These are phyloP conservation scores for Pythium aquatile DNA, from an alignment of 352 stramenopile genomes.

Conservation along the genomic window DNA sequence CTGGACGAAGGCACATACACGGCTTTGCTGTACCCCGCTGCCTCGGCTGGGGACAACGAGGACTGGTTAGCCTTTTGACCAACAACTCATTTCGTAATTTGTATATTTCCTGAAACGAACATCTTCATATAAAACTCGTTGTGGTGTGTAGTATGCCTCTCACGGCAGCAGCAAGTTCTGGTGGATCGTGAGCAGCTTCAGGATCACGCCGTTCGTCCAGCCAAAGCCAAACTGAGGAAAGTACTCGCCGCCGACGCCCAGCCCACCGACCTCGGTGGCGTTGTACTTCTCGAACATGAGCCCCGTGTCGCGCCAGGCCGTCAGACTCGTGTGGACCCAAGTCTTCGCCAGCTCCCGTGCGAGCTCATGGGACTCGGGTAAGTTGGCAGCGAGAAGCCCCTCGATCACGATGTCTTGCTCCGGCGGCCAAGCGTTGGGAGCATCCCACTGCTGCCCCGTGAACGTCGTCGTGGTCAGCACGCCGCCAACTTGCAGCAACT, in stretches of 20 bases:
- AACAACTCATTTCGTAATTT: slow-evolving; percentile 5
- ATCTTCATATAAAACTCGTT: slow-evolving; percentile 7
- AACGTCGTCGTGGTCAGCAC: slow-evolving; percentile 65
- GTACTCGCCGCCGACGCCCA: slow-evolving; percentile 85
- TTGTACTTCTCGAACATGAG: slow-evolving; percentile 92
- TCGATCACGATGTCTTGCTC: slow-evolving; percentile 82
- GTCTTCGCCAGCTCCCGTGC: slow-evolving; percentile 50
- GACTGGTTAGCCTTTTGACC: neutral
- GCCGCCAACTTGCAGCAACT: slow-evolving; percentile 60
- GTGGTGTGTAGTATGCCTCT: neutral
- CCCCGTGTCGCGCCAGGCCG: slow-evolving; percentile 62
- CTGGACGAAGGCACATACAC: neutral
- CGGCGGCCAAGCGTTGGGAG: slow-evolving; percentile 84
- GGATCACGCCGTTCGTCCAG: slow-evolving; percentile 85
- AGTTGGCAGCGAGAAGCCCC: slow-evolving; percentile 61
- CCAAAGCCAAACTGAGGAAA: slow-evolving; percentile 87
- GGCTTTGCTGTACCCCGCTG: neutral
- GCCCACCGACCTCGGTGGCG: slow-evolving; percentile 52
- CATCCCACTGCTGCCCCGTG: slow-evolving; percentile 87
- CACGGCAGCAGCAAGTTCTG: slow-evolving; percentile 54
- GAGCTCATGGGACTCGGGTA: slow-evolving; percentile 43
- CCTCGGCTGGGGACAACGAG: neutral
- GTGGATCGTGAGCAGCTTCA: slow-evolving; percentile 83
- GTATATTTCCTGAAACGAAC: slow-evolving; percentile 17
- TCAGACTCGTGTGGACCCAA: slow-evolving; percentile 65